A percentile compares a stretch with the other conserved stretches of the same genome.
These are phyloP conservation scores for Knoxdaviesia capensis DNA, from an alignment of 2,329 filamentous ascomycete species.

Conservation along the genomic window DNA sequence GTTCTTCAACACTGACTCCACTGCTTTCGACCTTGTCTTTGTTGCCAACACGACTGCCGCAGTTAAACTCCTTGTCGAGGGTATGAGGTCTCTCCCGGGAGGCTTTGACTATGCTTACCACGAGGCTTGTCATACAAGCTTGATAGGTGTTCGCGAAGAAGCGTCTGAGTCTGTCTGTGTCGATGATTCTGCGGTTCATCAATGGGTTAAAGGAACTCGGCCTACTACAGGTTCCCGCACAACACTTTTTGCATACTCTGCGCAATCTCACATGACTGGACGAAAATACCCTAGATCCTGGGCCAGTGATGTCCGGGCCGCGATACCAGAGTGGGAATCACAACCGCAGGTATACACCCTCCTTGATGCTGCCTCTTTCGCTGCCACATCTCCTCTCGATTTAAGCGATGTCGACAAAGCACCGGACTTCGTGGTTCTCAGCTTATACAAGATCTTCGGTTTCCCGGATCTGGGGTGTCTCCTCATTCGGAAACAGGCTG, in stretches of 20 bases:
- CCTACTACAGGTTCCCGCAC: constrained; percentile 9
- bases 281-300: constrained; percentile 38
- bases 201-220: constrained; percentile 16
- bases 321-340: constrained; percentile 11
- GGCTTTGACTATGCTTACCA: constrained; percentile 40
- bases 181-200: constrained; percentile 29
- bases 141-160: constrained; percentile 48
- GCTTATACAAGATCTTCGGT: constrained; percentile 48
- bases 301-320: constrained; percentile 18
- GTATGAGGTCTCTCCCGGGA: constrained; percentile 27
- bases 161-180: constrained; percentile 35
- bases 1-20: constrained; percentile 37
- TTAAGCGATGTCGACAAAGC: constrained; percentile 28
- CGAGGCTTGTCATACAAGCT: constrained; percentile 38
- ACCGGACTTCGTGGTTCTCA: constrained; percentile 40
- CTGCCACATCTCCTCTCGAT: constrained; percentile 38
- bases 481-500: constrained; percentile 33
- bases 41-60: constrained; percentile 40
- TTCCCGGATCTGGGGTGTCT: constrained; percentile 44
- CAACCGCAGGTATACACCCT: constrained; percentile 25
- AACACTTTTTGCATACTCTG: constrained; percentile 40
- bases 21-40: constrained; percentile 40
- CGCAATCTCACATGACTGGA: constrained; percentile 52
- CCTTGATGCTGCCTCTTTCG: constrained; percentile 42
- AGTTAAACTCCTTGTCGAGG: constrained; percentile 40